A percentile compares a stretch with the other conserved stretches of the same genome.
Evolutionary conservation across 768 basidiomycete genomes (phyloP).

Genomic region (Polyporus arcularius): DNA sequence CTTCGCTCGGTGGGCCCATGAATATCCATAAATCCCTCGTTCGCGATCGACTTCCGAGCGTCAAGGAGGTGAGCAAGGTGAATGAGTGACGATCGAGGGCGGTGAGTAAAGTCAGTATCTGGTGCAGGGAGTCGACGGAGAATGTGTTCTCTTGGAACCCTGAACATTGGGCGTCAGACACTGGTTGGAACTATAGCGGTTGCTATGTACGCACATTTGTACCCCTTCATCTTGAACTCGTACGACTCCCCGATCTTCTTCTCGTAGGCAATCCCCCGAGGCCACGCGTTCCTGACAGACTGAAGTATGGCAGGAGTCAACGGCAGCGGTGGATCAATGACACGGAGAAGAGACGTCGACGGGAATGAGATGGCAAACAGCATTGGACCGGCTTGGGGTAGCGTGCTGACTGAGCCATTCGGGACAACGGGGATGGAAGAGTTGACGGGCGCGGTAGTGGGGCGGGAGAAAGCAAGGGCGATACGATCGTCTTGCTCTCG

Average conservation of each 20-base stretch:
- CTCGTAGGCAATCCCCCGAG: constrained; percentile 75
- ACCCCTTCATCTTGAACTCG: constrained; percentile 82
- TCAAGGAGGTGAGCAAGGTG: constrained; percentile 66
- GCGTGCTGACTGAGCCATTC: constrained; percentile 33
- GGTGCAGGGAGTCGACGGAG: constrained; percentile 68
- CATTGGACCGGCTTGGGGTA: constrained; percentile 24
- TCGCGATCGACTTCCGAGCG: constrained; percentile 70
- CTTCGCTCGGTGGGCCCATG: constrained; percentile 45
- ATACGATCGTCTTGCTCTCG: constrained; percentile 74
- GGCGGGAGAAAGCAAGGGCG: constrained; percentile 68
- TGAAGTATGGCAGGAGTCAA: constrained; percentile 81
- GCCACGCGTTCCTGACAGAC: constrained; percentile 77
- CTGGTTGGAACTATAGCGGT: constrained; percentile 17
- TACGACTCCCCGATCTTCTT: constrained; percentile 74
- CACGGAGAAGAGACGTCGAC: constrained; percentile 67
- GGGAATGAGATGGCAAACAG: constrained; percentile 75
- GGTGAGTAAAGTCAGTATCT: constrained; percentile 66
- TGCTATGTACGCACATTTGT: constrained; percentile 57
- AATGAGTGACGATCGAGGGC: constrained; percentile 71
- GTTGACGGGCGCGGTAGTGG: constrained; percentile 38
- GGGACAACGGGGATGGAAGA: constrained; percentile 41
- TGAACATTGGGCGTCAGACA: constrained; percentile 31
- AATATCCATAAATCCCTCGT: constrained; percentile 82
- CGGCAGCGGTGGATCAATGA: constrained; percentile 74
- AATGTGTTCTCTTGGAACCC: constrained; percentile 83